Evolutionary conservation across 345 rosid species (phyloP).

Genomic region (Theobroma cacao): DNA sequence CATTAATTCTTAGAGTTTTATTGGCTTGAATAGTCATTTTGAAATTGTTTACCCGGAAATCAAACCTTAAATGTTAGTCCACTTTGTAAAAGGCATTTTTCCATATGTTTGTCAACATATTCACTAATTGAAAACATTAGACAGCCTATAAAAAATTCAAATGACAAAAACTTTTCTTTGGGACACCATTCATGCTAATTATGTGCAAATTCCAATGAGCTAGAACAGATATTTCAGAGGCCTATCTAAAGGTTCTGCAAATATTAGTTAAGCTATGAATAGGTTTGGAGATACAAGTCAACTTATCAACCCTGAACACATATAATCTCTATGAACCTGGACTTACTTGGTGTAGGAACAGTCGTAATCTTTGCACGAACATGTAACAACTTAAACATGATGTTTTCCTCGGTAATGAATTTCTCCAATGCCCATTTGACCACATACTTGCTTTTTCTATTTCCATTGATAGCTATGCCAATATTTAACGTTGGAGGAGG

Average conservation of each 20-base stretch:
- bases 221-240: neutral
- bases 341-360: constrained; percentile 90
- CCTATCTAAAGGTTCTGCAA: neutral
- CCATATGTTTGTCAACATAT: neutral
- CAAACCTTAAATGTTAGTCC: neutral
- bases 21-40: neutral
- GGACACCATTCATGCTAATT: neutral
- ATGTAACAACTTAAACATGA: constrained; percentile 61
- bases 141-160: neutral
- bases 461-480: constrained; percentile 74
- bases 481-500: constrained; percentile 38
- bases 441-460: constrained; percentile 49
- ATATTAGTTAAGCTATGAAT: neutral
- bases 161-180: neutral
- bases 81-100: neutral
- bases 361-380: constrained; percentile 53
- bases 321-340: neutral
- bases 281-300: neutral
- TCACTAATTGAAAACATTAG: neutral
- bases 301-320: neutral
- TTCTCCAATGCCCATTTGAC: constrained; percentile 55
- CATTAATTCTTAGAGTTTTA: neutral
- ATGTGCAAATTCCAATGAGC: neutral
- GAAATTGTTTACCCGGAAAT: neutral
- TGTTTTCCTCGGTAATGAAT: constrained; percentile 50